Conservation (phyloP, 2,329 filamentous ascomycete species). For the Leptographium lundbergii region DNA sequence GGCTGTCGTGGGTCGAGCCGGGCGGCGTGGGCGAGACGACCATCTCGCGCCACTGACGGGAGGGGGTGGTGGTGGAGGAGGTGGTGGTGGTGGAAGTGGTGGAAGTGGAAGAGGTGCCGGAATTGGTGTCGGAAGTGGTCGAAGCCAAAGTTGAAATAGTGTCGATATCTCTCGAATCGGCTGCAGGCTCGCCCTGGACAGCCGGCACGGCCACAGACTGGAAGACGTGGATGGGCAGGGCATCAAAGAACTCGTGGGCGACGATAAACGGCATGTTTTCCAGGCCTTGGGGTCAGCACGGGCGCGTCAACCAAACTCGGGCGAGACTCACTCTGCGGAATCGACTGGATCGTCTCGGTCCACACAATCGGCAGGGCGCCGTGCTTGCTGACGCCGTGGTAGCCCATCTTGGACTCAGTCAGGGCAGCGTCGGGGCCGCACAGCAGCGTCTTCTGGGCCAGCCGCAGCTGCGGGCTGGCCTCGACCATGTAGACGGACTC, state of each 20-base stretch:
- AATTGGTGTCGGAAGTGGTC: no score
- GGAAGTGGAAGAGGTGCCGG: neutral
- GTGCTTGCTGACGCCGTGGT: slow-evolving; percentile 65
- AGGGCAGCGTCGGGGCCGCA: slow-evolving; percentile 59
- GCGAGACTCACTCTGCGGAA: slow-evolving; percentile 53
- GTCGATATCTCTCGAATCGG: no score
- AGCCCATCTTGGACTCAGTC: slow-evolving; percentile 59
- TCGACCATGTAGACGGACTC: slow-evolving; percentile 91
- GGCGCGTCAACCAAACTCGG: neutral
- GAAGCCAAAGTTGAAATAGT: no score
- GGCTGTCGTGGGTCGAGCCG: slow-evolving; percentile 36
- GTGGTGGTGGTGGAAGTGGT: slow-evolving; percentile 2
- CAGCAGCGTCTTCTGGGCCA: slow-evolving; percentile 67
- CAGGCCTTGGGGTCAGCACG: slow-evolving; percentile 29
- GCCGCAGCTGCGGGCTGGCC: slow-evolving; percentile 68
- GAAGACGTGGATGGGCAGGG: slow-evolving; percentile 90
- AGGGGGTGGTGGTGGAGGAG: slow-evolving; percentile 27
- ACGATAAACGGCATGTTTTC: slow-evolving; percentile 80
- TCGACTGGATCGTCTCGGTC: slow-evolving; percentile 79
- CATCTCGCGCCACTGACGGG: slow-evolving; percentile 67
- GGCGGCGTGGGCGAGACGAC: slow-evolving; percentile 58
- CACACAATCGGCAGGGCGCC: slow-evolving; percentile 65
- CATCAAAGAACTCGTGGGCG: slow-evolving; percentile 97
- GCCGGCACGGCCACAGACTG: slow-evolving; percentile 39
- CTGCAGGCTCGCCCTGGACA: neutral